Conservation (phyloP, 2,329 filamentous ascomycete species). For the Cadophora sp. region DNA sequence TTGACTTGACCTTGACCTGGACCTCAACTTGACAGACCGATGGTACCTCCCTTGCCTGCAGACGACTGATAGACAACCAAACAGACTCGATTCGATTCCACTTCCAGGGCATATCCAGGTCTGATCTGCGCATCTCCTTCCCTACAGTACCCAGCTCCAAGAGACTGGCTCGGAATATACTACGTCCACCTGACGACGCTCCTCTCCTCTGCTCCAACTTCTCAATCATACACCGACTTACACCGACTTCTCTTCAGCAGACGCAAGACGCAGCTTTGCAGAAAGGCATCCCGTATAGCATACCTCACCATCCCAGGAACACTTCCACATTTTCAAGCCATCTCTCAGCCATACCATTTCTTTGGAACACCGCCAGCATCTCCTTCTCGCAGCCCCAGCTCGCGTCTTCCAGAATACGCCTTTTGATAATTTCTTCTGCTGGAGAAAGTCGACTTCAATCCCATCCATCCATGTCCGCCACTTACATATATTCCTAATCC, state of each 20-base stretch:
- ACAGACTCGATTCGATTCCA: background rate
- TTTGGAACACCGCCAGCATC: constrained; percentile 17
- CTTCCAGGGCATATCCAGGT: background rate
- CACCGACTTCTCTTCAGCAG: constrained; percentile 8
- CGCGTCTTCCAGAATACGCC: constrained; percentile 32
- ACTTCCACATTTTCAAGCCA: constrained; percentile 19
- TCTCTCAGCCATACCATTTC: constrained; percentile 6
- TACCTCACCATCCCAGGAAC: background rate
- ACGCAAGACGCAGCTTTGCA: constrained; percentile 4
- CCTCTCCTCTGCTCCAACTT: background rate
- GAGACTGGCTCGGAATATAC: constrained; percentile 2
- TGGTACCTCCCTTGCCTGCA: background rate
- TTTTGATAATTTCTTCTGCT: constrained; percentile 26
- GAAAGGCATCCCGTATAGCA: constrained; percentile 2
- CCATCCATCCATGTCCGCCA: constrained; percentile 9
- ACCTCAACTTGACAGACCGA: constrained; percentile 5
- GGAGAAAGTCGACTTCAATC: constrained; percentile 16
- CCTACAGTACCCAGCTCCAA: background rate
- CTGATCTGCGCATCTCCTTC: constrained; percentile 1
- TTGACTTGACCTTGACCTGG: background rate
- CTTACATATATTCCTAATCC: constrained; percentile 22
- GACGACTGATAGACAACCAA: background rate
- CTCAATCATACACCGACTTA: constrained; percentile 6
- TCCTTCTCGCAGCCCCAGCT: constrained; percentile 15
- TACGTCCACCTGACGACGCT: background rate